These are phyloP conservation scores for Fusarium incarnatum DNA, from an alignment of 2,329 filamentous ascomycete species.

Conservation along the genomic window DNA sequence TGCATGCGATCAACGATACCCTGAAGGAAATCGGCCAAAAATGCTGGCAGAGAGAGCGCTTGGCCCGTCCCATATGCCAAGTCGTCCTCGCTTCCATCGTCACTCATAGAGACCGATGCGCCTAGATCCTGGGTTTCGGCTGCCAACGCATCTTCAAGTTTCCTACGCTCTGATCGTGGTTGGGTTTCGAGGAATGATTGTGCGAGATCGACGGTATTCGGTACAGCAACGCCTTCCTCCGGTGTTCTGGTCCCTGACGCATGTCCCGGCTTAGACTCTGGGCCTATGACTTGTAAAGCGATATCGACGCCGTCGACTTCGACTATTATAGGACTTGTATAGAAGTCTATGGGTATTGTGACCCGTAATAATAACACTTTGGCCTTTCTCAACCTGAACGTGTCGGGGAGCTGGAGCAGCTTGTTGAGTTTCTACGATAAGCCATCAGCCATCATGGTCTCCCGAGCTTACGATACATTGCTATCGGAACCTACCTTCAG, in stretches of 20 bases:
- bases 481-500: constrained; percentile 68
- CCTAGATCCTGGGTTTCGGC: constrained; percentile 72
- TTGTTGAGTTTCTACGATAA: constrained; percentile 77
- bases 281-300: constrained; percentile 65
- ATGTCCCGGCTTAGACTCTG: constrained; percentile 47
- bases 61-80: constrained; percentile 75
- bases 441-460: constrained; percentile 38
- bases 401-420: constrained; percentile 78
- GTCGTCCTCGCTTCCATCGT: constrained; percentile 73
- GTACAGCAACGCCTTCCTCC: constrained; percentile 59
- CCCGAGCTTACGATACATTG: constrained; percentile 17
- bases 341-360: constrained; percentile 88
- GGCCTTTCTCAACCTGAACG: constrained; percentile 78
- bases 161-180: constrained; percentile 71
- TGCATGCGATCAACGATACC: constrained; percentile 79
- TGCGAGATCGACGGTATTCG: constrained; percentile 78
- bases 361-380: constrained; percentile 81
- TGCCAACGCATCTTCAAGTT: constrained; percentile 75
- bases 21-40: constrained; percentile 78
- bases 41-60: constrained; percentile 74
- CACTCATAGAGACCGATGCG: constrained; percentile 69
- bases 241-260: constrained; percentile 55
- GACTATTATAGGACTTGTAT: constrained; percentile 83
- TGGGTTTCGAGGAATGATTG: constrained; percentile 82
- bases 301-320: constrained; percentile 86